Percentiles rank a stretch among this genome's conserved stretches.
Evolutionary conservation across 257 asterid species (phyloP).

Genomic region (Hygrophila difformis): DNA sequence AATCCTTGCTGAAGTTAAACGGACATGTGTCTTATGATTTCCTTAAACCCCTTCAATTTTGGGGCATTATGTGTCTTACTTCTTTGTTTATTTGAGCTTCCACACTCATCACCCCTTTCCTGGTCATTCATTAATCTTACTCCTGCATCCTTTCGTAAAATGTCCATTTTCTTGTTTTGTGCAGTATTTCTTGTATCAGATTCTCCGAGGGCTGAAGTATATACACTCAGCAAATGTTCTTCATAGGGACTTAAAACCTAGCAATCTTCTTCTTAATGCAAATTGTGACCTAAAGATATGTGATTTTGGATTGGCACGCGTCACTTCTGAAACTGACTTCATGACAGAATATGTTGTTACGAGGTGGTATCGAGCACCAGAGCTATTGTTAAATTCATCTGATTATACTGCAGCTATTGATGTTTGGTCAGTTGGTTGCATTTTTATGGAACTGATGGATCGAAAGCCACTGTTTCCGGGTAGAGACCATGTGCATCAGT

Average conservation of each 20-base stretch:
- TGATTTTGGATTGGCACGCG: conserved; percentile 96
- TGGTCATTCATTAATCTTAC: not conserved
- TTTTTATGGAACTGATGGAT: conserved; percentile 97
- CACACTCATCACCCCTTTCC: not conserved
- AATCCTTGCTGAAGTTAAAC: too few relatives aligned
- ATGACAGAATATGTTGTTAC: conserved; percentile 99
- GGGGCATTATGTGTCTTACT: too few relatives aligned
- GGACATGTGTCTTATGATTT: not conserved
- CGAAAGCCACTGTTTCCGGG: conserved; percentile 95
- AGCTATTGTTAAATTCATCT: conserved; percentile 75
- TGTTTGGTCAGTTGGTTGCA: conserved; percentile 99
- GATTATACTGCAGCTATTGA: conserved; percentile 96
- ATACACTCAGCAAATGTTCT: conserved; percentile 97
- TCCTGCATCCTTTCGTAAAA: not conserved
- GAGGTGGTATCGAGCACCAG: conserved; percentile 97
- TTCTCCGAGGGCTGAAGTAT: conserved; percentile 93
- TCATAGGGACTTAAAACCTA: conserved; percentile 93
- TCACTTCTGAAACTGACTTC: conserved; percentile 86
- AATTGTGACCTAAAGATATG: conserved; percentile 96
- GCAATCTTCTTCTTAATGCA: conserved; percentile 93
- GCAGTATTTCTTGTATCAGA: conserved; percentile 99
- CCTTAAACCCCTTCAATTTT: not conserved
- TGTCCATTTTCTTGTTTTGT: conserved; percentile 19
- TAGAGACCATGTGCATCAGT: conserved; percentile 95
- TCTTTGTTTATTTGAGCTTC: not conserved